Conservation (phyloP, 2,329 filamentous ascomycete genomes). For the Penicillium sclerotigenum region DNA sequence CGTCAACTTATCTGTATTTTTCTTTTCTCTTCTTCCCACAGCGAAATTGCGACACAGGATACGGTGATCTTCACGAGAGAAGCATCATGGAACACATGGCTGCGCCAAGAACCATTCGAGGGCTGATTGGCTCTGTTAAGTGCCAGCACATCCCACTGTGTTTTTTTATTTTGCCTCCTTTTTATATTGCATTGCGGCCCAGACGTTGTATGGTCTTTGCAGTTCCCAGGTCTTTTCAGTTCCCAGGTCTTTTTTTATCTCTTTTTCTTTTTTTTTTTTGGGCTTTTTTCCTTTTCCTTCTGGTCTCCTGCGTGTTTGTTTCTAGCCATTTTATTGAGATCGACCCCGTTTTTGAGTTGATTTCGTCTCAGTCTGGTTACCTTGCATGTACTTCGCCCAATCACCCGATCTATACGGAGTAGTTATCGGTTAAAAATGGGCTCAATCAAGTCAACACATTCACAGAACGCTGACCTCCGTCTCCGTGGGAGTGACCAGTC, state of each 20-base stretch:
- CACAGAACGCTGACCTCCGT: conserved; percentile 7
- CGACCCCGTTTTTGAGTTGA: neutral
- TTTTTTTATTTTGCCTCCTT: conserved; percentile 8
- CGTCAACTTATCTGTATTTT: neutral
- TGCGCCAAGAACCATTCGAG: conserved; percentile 1
- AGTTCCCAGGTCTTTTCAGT: neutral
- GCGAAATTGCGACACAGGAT: no score
- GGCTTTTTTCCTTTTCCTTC: neutral
- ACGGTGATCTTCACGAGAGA: neutral
- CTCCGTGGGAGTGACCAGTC: conserved; percentile 1
- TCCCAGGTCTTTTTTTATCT: neutral
- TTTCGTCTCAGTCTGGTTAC: conserved; percentile 2
- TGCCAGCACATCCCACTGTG: conserved; percentile 9
- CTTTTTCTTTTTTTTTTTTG: neutral
- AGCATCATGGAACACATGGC: neutral
- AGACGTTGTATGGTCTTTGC: neutral
- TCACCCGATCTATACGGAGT: neutral
- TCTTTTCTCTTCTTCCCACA: neutral
- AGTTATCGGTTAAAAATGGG: conserved; percentile 10
- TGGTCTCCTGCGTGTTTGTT: neutral
- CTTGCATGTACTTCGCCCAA: neutral
- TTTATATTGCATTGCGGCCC: neutral
- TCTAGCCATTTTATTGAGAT: neutral
- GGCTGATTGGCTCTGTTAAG: neutral
- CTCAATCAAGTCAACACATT: conserved; percentile 11